A percentile compares a stretch with the other conserved stretches of the same genome.
These are phyloP conservation scores for Chaetomium olivaceum DNA, from an alignment of 2,329 filamentous ascomycete genomes.

Conservation along the genomic window DNA sequence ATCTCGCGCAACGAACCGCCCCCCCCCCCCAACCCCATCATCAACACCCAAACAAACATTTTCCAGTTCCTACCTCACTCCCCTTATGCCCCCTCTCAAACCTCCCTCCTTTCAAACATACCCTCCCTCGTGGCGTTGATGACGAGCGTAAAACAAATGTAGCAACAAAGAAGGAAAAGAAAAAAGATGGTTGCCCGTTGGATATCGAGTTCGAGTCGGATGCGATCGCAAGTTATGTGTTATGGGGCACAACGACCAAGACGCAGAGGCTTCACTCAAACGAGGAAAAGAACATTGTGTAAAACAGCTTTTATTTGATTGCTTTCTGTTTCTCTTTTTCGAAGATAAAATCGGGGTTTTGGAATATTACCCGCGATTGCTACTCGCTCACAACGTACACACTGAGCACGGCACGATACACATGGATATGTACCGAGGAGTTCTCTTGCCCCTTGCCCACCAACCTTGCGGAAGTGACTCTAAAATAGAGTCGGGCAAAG, in stretches of 20 bases:
- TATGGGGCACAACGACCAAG: not conserved
- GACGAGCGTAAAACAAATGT: not conserved
- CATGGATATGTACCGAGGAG: conserved; percentile 39
- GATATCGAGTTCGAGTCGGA: not conserved
- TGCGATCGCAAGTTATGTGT: not conserved
- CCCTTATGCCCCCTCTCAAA: too few relatives aligned
- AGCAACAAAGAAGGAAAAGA: not conserved
- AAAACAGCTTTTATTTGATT: not conserved
- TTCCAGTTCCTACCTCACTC: too few relatives aligned
- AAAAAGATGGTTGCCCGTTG: not conserved
- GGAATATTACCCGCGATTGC: not conserved
- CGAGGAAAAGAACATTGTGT: not conserved
- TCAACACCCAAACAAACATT: too few relatives aligned
- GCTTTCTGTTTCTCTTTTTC: not conserved
- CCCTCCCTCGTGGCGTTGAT: not conserved
- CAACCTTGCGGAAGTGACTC: conserved; percentile 38
- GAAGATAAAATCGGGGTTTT: not conserved
- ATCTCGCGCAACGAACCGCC: too few relatives aligned
- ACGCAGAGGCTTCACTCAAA: not conserved
- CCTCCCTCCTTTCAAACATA: too few relatives aligned
- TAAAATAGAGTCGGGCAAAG: conserved; percentile 35
- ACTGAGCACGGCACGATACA: not conserved
- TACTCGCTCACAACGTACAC: not conserved
- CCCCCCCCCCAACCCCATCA: too few relatives aligned
- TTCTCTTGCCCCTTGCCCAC: conserved; percentile 47